A percentile compares a stretch with the other conserved stretches of the same genome.
phyloP scores from a whole-genome alignment of 306 rosid genomes.

The Oxytropis ochrocephala region DNA sequence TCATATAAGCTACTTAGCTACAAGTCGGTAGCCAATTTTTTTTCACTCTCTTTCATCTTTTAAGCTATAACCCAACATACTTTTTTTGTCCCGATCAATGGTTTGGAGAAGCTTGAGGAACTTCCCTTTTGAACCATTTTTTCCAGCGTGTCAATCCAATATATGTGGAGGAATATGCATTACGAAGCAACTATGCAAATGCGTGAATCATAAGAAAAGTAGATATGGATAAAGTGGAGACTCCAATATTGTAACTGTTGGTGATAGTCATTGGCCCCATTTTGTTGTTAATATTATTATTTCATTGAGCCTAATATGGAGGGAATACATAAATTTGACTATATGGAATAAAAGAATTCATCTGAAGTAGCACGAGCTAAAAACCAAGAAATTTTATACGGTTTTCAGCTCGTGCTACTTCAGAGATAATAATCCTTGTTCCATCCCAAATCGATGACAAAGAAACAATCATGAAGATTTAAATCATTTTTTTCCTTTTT shows the following conservation, averaged over 20 bases:
- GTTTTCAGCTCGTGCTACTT: no score
- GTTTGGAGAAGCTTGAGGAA: background rate
- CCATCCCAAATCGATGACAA: background rate
- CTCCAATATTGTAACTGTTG: background rate
- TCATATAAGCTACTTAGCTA: no score
- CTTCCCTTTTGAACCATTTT: background rate
- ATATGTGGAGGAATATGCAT: background rate
- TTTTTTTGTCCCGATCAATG: no score
- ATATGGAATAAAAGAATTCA: background rate
- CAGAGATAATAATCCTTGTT: background rate
- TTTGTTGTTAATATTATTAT: background rate
- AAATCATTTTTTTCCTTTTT: background rate
- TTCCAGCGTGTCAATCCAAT: background rate
- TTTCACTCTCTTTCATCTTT: no score
- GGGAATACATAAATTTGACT: background rate
- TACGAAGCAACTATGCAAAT: background rate
- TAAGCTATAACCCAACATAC: no score
- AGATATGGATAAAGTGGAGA: background rate
- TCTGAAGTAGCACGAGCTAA: background rate
- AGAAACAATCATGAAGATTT: background rate
- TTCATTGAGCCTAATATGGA: background rate
- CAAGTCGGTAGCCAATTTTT: no score
- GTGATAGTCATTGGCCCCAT: background rate
- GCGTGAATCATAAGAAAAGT: slow-evolving; percentile 9
- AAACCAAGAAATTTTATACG: no score